phyloP scores from a whole-genome alignment of 148 eudicot species.

The Talinum fruticosum region DNA sequence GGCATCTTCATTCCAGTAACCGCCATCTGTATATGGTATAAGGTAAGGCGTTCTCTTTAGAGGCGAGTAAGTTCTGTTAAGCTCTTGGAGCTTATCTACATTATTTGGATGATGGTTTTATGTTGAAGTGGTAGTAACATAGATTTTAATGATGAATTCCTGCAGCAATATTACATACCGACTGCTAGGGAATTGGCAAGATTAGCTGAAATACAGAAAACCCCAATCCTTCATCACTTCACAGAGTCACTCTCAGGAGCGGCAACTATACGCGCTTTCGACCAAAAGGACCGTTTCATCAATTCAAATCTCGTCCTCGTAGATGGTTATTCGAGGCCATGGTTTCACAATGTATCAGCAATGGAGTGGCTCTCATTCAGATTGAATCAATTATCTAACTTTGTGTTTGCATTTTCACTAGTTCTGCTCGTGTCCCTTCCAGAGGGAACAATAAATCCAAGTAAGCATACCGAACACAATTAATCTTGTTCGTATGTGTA shows the following conservation, averaged over 20 bases:
- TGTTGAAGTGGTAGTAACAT: neutral
- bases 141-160: conserved; percentile 3
- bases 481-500: neutral
- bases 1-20: conserved; percentile 90
- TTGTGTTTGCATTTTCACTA: conserved; percentile 91
- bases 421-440: conserved; percentile 89
- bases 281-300: conserved; percentile 67
- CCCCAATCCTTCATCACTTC: conserved; percentile 97
- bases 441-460: conserved; percentile 89
- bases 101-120: neutral
- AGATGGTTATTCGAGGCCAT: conserved; percentile 75
- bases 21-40: conserved; percentile 87
- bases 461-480: conserved; percentile 37
- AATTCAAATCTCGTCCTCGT: conserved; percentile 64
- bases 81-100: neutral
- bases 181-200: conserved; percentile 95
- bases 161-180: conserved; percentile 94
- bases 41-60: conserved; percentile 38
- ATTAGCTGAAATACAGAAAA: conserved; percentile 76
- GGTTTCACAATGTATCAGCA: conserved; percentile 95
- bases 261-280: conserved; percentile 92
- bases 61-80: neutral
- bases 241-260: conserved; percentile 98
- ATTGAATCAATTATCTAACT: conserved; percentile 88
- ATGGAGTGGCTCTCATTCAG: conserved; percentile 99